Evolutionary conservation across 129 eudicot species (phyloP).

Genomic region (Ambrosia artemisiifolia): DNA sequence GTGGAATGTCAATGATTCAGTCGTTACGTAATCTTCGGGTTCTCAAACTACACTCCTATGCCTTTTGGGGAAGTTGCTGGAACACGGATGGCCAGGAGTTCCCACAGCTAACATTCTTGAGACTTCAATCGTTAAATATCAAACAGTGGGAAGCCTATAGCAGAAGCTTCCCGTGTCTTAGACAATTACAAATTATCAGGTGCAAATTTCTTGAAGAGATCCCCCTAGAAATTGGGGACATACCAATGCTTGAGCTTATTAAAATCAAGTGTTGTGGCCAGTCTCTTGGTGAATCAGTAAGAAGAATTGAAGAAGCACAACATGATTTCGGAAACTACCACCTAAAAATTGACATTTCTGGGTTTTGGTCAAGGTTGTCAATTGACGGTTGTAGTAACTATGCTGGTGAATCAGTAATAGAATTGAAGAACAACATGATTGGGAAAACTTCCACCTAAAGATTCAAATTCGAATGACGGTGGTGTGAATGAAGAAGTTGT

Average conservation of each 20-base stretch:
- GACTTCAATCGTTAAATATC: slow-evolving; percentile 2
- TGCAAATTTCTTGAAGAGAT: slow-evolving; percentile 26
- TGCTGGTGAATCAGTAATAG: not conserved
- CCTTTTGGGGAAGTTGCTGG: slow-evolving; percentile 39
- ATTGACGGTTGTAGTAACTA: not conserved
- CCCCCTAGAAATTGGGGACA: slow-evolving; percentile 24
- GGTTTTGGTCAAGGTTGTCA: no score
- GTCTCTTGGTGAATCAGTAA: no score
- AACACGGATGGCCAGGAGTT: slow-evolving; percentile 31
- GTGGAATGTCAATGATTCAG: slow-evolving; percentile 25
- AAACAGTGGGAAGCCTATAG: slow-evolving; percentile 17
- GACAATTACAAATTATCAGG: no score
- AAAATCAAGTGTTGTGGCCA: no score
- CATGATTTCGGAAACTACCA: no score
- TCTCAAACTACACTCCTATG: slow-evolving; percentile 23
- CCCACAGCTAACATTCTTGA: slow-evolving; percentile 24
- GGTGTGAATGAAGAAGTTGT: no score
- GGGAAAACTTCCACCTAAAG: slow-evolving; percentile 17
- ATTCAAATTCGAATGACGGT: not conserved
- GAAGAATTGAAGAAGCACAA: not conserved
- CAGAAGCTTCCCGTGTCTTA: slow-evolving; percentile 25
- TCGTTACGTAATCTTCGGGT: slow-evolving; percentile 44
- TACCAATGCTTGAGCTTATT: not conserved
- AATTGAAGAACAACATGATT: slow-evolving; percentile 8
- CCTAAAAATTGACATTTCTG: no score